Evolutionary conservation across 1,284 basidiomycete species (phyloP).

Genomic region (Ceratobasidium sp.): DNA sequence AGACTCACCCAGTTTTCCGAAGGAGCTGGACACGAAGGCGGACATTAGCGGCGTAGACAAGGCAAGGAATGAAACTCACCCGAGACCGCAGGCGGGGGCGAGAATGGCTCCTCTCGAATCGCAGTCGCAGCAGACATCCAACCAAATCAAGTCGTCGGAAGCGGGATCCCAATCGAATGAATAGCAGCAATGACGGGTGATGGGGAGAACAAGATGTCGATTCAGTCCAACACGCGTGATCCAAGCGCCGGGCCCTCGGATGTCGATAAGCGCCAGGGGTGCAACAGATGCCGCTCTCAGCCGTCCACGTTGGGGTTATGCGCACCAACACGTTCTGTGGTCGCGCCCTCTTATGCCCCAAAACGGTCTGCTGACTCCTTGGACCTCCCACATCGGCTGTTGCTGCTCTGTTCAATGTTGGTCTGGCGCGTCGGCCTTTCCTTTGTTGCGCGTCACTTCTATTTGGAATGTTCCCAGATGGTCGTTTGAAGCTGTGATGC

Average conservation of each 20-base stretch:
- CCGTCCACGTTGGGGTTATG: not conserved
- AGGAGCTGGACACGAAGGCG: too few species aligned
- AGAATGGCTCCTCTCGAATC: conserved; percentile 14
- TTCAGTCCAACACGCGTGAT: conserved; percentile 8
- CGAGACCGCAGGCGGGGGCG: not conserved
- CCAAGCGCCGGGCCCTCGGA: conserved; percentile 1
- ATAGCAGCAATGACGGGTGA: not conserved
- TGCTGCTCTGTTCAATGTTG: not conserved
- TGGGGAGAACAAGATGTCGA: not conserved
- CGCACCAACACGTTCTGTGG: conserved; percentile 14
- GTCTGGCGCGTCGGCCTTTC: not conserved
- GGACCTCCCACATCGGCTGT: not conserved
- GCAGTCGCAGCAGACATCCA: conserved; percentile 28
- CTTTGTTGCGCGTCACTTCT: too few species aligned
- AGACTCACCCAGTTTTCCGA: conserved; percentile 36
- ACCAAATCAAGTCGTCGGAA: not conserved
- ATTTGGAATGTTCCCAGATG: too few species aligned
- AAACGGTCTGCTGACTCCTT: not conserved
- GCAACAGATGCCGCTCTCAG: not conserved
- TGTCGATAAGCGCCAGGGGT: not conserved
- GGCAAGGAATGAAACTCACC: not conserved
- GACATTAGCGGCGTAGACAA: too few species aligned
- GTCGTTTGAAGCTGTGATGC: too few species aligned
- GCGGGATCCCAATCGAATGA: not conserved
- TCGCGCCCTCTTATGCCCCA: conserved; percentile 15